Percentiles rank a stretch among this genome's conserved stretches.
Conservation (phyloP, 305 asterid genomes). For the Rubia occidens region DNA sequence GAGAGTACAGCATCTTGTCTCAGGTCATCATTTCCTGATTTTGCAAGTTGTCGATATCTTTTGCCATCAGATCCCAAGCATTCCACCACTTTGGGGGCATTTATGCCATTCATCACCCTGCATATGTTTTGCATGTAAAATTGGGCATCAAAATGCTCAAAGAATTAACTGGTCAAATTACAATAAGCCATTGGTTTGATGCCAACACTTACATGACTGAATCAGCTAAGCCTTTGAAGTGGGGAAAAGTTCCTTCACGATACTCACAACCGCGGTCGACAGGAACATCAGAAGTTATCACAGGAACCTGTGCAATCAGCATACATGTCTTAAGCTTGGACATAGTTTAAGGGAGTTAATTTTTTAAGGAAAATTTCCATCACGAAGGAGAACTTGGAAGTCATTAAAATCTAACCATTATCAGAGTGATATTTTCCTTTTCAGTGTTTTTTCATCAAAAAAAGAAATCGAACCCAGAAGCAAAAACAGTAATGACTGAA, state of each 20-base stretch:
- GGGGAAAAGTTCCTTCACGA: conserved; percentile 77
- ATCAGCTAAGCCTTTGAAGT: conserved; percentile 87
- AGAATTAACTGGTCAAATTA: neutral
- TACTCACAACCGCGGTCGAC: conserved; percentile 83
- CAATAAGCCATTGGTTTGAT: neutral
- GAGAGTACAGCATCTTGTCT: conserved; percentile 90
- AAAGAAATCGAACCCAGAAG: neutral
- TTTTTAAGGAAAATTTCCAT: neutral
- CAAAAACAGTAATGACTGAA: neutral
- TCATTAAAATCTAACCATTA: neutral
- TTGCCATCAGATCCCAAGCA: conserved; percentile 91
- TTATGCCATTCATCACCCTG: conserved; percentile 96
- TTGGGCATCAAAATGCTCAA: neutral
- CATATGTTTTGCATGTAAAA: conserved; percentile 18
- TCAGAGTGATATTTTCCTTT: neutral
- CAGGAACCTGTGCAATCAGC: conserved; percentile 68
- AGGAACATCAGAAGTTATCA: conserved; percentile 75
- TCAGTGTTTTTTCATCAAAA: neutral
- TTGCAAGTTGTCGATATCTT: conserved; percentile 86
- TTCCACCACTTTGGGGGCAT: conserved; percentile 97
- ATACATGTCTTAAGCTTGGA: conserved; percentile 1
- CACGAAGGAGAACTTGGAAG: neutral
- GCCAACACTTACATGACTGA: conserved; percentile 67
- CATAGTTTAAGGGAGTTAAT: neutral
- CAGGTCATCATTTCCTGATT: conserved; percentile 98